A percentile compares a stretch with the other conserved stretches of the same genome.
These are phyloP conservation scores for Sherardia arvensis DNA, from an alignment of 257 asterid genomes.

Conservation along the genomic window DNA sequence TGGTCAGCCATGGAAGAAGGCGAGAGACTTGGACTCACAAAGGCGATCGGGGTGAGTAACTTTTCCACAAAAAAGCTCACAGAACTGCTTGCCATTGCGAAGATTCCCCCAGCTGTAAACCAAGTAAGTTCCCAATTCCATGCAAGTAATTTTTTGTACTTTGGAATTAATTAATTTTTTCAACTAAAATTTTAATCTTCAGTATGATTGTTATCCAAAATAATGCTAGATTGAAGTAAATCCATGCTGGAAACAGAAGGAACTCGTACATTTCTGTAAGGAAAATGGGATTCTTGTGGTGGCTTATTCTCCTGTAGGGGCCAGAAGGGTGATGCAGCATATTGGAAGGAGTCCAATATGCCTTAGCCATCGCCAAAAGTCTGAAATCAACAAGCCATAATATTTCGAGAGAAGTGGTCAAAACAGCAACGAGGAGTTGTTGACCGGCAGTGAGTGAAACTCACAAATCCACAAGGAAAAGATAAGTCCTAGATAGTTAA, in stretches of 20 bases:
- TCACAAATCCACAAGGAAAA: too few relatives aligned
- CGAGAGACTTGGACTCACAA: slow-evolving; percentile 33
- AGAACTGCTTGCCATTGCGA: slow-evolving; percentile 22
- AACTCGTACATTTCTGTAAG: slow-evolving; percentile 49
- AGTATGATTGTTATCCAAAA: too few relatives aligned
- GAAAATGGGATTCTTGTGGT: slow-evolving; percentile 27
- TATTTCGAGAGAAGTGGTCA: too few relatives aligned
- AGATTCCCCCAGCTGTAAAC: slow-evolving; percentile 57
- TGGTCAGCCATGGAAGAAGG: slow-evolving; percentile 59
- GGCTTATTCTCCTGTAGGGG: slow-evolving; percentile 49
- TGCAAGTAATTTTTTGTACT: too few relatives aligned
- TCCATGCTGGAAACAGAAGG: slow-evolving; percentile 74
- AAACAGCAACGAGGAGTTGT: too few relatives aligned
- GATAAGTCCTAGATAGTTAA: too few relatives aligned
- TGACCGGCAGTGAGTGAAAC: too few relatives aligned
- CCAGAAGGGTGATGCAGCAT: slow-evolving; percentile 6
- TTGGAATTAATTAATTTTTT: too few relatives aligned
- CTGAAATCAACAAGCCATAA: too few relatives aligned
- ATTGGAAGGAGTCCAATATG: too few relatives aligned
- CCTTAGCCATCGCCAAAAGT: too few relatives aligned
- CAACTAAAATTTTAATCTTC: too few relatives aligned
- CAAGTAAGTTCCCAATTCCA: slow-evolving; percentile 28
- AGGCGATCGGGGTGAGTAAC: slow-evolving; percentile 51
- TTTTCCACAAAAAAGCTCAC: slow-evolving; percentile 33
- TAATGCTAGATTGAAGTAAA: slow-evolving; percentile 59